Evolutionary conservation across 441 rosid genomes (phyloP).

Genomic region (Theobroma grandiflorum): DNA sequence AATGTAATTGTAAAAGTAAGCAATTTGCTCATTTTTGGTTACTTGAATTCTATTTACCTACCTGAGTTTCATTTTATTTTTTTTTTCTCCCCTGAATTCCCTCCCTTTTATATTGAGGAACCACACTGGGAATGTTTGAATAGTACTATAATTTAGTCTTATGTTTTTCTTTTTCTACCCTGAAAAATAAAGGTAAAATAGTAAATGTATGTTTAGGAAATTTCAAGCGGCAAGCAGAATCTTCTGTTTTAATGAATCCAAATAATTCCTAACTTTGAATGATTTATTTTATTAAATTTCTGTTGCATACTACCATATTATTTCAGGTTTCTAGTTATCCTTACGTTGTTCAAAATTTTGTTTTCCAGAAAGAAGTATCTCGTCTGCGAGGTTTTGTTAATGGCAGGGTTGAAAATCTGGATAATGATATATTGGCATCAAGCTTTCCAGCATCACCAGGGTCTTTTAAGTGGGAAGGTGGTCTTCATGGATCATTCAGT

Average conservation of each 20-base stretch:
- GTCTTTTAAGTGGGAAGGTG: constrained; percentile 79
- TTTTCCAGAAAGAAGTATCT: constrained; percentile 86
- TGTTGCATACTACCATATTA: background rate
- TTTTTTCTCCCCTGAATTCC: background rate
- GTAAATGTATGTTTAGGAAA: background rate
- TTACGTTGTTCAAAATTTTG: constrained; percentile 21
- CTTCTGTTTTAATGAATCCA: background rate
- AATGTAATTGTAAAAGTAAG: background rate
- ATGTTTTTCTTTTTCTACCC: background rate
- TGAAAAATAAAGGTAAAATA: background rate
- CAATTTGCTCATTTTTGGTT: background rate
- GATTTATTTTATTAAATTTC: background rate
- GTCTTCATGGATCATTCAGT: constrained; percentile 76
- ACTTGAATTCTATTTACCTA: background rate
- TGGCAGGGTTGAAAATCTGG: constrained; percentile 68
- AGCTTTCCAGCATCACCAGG: constrained; percentile 79
- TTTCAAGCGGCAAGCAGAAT: background rate
- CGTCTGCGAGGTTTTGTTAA: constrained; percentile 62
- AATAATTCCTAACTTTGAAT: background rate
- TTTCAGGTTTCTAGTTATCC: constrained; percentile 19
- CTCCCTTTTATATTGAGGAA: background rate
- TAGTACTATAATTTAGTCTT: background rate
- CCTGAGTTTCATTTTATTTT: background rate
- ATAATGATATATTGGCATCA: constrained; percentile 50
- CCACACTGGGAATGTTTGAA: background rate